These are phyloP conservation scores for Rhinocladiella similis DNA, from an alignment of 2,329 filamentous ascomycete species.

Conservation along the genomic window DNA sequence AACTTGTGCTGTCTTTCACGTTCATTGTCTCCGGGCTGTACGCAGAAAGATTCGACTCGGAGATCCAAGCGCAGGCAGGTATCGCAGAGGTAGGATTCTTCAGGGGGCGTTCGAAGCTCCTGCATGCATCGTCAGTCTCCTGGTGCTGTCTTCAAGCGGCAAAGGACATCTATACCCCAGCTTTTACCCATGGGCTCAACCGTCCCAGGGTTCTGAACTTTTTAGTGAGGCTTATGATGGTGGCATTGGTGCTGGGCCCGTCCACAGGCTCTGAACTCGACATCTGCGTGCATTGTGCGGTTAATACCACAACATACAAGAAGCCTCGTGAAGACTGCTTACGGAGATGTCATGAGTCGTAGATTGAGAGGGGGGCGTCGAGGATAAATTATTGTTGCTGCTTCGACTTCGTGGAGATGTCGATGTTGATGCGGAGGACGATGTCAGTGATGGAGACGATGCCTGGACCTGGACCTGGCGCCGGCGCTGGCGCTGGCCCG, in stretches of 20 bases:
- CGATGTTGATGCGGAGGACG: not conserved
- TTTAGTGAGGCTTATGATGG: slow-evolving; percentile 24
- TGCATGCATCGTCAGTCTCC: slow-evolving; percentile 6
- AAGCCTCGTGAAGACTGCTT: not conserved
- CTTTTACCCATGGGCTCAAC: slow-evolving; percentile 23
- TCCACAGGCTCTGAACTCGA: slow-evolving; percentile 19
- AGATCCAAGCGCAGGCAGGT: slow-evolving; percentile 26
- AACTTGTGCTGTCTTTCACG: slow-evolving; percentile 23
- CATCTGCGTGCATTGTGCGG: slow-evolving; percentile 24
- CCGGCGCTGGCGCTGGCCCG: not conserved
- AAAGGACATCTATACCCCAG: slow-evolving; percentile 6
- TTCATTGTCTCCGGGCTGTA: slow-evolving; percentile 19
- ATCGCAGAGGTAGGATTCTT: slow-evolving; percentile 29
- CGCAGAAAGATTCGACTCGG: slow-evolving; percentile 26
- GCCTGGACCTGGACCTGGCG: too few species aligned
- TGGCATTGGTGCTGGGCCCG: slow-evolving; percentile 15
- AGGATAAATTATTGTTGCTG: not conserved
- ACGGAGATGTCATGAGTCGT: slow-evolving; percentile 6
- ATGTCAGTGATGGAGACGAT: not conserved
- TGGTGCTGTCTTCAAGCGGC: not conserved
- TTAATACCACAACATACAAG: not conserved
- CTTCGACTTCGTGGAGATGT: not conserved
- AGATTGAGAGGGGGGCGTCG: not conserved
- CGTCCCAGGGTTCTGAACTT: slow-evolving; percentile 25
- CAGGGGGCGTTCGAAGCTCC: slow-evolving; percentile 15